A percentile compares a stretch with the other conserved stretches of the same genome.
Conservation (phyloP, 352 stramenopile species). For the Phytophthora meadii region DNA sequence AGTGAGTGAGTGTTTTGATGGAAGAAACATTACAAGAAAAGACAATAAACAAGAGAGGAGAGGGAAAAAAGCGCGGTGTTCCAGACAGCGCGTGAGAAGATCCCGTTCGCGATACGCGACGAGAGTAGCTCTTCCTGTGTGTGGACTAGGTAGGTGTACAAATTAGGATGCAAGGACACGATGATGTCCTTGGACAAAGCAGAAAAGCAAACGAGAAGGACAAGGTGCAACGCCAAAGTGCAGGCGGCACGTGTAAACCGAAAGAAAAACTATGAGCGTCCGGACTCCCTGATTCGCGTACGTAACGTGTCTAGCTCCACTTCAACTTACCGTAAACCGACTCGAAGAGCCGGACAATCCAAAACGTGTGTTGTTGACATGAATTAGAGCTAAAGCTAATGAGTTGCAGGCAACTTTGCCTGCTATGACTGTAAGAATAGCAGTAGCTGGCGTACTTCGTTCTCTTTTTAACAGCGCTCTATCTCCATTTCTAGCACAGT, state of each 20-base stretch:
- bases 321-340: slow-evolving; percentile 21
- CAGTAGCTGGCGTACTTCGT: not conserved
- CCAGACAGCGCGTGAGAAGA: slow-evolving; percentile 18
- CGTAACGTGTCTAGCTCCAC: slow-evolving; percentile 11
- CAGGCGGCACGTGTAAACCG: slow-evolving; percentile 32
- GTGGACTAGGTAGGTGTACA: slow-evolving; percentile 41
- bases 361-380: slow-evolving; percentile 16
- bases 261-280: slow-evolving; percentile 37
- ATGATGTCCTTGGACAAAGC: slow-evolving; percentile 21
- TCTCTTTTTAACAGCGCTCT: slow-evolving; percentile 14
- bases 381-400: not conserved
- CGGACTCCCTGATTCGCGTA: slow-evolving; percentile 2
- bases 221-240: slow-evolving; percentile 20
- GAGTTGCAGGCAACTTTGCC: no score
- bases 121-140: slow-evolving; percentile 27
- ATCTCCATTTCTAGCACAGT: slow-evolving; percentile 2
- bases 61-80: slow-evolving; percentile 21
- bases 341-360: slow-evolving; percentile 23
- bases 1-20: slow-evolving; percentile 61
- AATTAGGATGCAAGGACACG: slow-evolving; percentile 28
- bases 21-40: slow-evolving; percentile 58
- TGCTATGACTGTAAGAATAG: slow-evolving; percentile 6
- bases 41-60: slow-evolving; percentile 44
- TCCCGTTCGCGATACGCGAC: not conserved
- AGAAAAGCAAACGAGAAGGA: slow-evolving; percentile 24